Base-by-base conservation (phyloP, 1,284 basidiomycete species). In the Heterobasidion occidentale region DNA sequence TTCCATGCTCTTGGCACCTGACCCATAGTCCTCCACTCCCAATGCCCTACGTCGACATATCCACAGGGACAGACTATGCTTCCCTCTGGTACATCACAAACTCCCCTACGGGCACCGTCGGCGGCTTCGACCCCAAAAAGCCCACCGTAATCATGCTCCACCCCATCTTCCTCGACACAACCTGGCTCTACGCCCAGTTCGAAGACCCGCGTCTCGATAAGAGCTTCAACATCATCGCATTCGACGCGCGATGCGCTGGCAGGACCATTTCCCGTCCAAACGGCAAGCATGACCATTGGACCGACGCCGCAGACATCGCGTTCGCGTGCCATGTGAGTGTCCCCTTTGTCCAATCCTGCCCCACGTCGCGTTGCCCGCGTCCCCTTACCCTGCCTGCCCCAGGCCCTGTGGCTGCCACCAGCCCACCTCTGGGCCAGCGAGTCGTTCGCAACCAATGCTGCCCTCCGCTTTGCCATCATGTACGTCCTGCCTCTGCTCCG, bases 1-100 rank as follows among this genome's bases (percentile, higher is more conserved):
- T 48, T 33, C 46, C 27, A 19, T 48, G 46, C 46, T 45, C 46
- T 48, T 48, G n/a, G 12, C 19, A 19, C 15, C 19, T 48, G 8
- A 48, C 11, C 19, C 46, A 11, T 20, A 9, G 15, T 48, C n/a
- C 46, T 19, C 17, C 12, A 14, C 46, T 1, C 46, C 47, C 57
- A 36, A 90, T 90, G 87, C 88, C 88, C 54, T 85, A 74, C 72
- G 76, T 90, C 65, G 84, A 89, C 67, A 66, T 90, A 58, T 72
- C 79, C 57, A 79, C 79, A 58, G 66, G 68, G 45, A 78, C 81
- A 60, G 87, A 90, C 73, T 83, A 81, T 67, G 81, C 80, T 50
- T 83, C 85, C 20, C 78, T 90, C 55, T 85, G 77, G 76, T 90
- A 90, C 69, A 77, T 64, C 56, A 87, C 87, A 6, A 89, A 87